phyloP scores from a whole-genome alignment of 2,329 filamentous ascomycete genomes.

The Graphiopsis chlorocephala region DNA sequence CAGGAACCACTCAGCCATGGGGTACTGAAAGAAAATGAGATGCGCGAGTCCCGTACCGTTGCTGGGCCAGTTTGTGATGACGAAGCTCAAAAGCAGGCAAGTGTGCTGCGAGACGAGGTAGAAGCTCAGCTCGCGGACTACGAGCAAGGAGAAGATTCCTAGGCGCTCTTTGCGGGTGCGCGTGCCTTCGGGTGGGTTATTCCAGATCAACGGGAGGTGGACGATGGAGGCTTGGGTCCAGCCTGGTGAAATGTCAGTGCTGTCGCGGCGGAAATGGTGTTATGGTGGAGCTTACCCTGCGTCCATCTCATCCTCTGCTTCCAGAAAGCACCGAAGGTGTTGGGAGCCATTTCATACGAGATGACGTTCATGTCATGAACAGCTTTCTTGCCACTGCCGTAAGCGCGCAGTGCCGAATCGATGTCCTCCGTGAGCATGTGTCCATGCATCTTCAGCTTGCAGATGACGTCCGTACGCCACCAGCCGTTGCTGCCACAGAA shows the following conservation, averaged over 20 bases:
- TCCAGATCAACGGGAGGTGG: constrained; percentile 45
- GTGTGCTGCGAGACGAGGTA: constrained; percentile 51
- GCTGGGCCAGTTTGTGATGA: constrained; percentile 46
- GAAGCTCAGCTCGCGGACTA: constrained; percentile 47
- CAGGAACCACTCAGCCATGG: constrained; percentile 47
- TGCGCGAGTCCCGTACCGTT: constrained; percentile 37
- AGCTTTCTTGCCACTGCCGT: constrained; percentile 43
- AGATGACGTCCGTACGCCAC: constrained; percentile 46
- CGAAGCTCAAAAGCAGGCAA: constrained; percentile 45
- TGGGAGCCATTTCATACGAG: constrained; percentile 50
- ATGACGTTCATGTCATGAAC: constrained; percentile 50
- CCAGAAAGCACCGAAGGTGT: constrained; percentile 45
- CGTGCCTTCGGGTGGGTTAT: constrained; percentile 37
- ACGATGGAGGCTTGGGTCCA: constrained; percentile 49
- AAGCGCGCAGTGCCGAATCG: constrained; percentile 48
- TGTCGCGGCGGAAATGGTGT: not conserved
- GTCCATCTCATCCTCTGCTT: constrained; percentile 52
- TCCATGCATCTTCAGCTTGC: constrained; percentile 50
- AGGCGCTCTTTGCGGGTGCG: constrained; percentile 41
- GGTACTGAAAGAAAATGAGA: constrained; percentile 49
- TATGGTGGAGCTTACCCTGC: constrained; percentile 27
- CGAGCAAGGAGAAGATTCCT: constrained; percentile 45
- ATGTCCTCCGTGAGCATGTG: constrained; percentile 52
- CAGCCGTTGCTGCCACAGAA: constrained; percentile 52
- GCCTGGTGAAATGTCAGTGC: constrained; percentile 27